Evolutionary conservation across 106 monocot species (phyloP).

Genomic region (Platanthera guangdongensis): DNA sequence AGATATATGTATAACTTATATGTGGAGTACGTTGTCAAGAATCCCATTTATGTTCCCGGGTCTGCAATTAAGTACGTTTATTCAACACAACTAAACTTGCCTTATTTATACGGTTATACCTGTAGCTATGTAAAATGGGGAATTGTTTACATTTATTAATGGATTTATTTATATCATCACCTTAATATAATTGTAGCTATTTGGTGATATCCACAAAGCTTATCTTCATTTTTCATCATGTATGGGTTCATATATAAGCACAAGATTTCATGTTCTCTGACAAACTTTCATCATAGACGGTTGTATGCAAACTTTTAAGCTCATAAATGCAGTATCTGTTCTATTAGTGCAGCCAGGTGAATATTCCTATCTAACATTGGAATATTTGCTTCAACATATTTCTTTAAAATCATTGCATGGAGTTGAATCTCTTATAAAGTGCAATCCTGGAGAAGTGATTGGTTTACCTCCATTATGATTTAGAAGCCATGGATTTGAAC

Average conservation of each 20-base stretch:
- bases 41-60: conserved; percentile 83
- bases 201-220: not conserved
- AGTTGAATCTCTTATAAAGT: no score
- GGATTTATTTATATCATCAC: not conserved
- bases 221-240: not conserved
- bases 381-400: no score
- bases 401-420: no score
- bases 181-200: not conserved
- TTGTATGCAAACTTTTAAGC: no score
- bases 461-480: no score
- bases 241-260: not conserved
- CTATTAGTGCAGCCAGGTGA: no score
- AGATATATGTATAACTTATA: conserved; percentile 89
- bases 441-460: no score
- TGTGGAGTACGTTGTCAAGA: conserved; percentile 93
- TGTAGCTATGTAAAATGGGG: not conserved
- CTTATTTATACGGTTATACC: not conserved
- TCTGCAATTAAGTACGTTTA: conserved; percentile 66
- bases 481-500: no score
- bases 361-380: no score
- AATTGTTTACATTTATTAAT: not conserved
- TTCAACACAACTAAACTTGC: not conserved
- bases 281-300: no score
- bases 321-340: no score
- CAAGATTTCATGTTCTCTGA: not conserved